Conservation (phyloP, 1,284 basidiomycete species). For the Irpex sp. region DNA sequence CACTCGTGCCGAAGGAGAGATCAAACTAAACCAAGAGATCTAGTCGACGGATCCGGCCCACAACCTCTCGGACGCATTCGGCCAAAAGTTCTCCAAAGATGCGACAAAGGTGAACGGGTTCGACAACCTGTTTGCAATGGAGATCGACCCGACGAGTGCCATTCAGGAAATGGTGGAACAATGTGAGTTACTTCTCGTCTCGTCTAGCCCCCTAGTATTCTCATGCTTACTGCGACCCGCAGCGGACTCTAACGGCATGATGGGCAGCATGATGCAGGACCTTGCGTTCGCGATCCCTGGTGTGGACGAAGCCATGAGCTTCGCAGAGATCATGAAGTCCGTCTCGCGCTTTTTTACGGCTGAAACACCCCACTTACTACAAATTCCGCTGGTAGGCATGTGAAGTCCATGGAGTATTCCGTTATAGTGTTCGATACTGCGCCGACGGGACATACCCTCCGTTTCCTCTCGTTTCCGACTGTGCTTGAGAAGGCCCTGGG, state of each 20-base stretch:
- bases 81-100: constrained; percentile 99
- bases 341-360: constrained; percentile 23
- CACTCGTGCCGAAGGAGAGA: neutral
- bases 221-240: constrained; percentile 5
- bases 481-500: constrained; percentile 97
- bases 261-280: constrained; percentile 99
- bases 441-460: constrained; percentile 96
- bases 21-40: neutral
- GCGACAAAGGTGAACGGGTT: constrained; percentile 99
- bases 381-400: constrained; percentile 59
- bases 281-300: constrained; percentile 98
- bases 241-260: constrained; percentile 92
- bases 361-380: neutral
- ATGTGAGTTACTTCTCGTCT: constrained; percentile 52
- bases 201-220: constrained; percentile 4
- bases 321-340: constrained; percentile 99
- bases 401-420: constrained; percentile 99
- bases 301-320: constrained; percentile 99
- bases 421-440: constrained; percentile 99
- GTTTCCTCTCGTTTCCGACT: constrained; percentile 96
- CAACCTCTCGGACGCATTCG: constrained; percentile 98
- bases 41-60: constrained; percentile 99
- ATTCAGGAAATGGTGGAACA: constrained; percentile 99
- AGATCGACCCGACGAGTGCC: constrained; percentile 96
- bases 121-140: constrained; percentile 96